Evolutionary conservation across 495 filamentous ascomycete genomes (phyloP).

Genomic region (Penicillium paradoxum): DNA sequence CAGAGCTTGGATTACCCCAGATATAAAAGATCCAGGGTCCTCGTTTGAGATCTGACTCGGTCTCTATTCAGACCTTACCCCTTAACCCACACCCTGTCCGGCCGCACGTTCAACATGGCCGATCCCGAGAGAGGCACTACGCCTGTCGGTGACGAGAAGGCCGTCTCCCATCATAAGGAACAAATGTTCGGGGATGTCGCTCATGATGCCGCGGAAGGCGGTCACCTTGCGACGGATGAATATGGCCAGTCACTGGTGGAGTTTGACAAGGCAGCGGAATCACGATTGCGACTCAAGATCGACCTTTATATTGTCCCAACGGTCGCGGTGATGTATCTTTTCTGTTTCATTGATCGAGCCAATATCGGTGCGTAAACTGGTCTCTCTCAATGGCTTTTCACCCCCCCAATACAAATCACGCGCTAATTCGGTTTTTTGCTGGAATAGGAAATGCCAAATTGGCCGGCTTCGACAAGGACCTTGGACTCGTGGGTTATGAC

Average conservation of each 20-base stretch:
- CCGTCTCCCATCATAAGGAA: conserved; percentile 17
- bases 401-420: too few relatives aligned
- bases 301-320: conserved; percentile 46
- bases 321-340: conserved; percentile 45
- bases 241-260: conserved; percentile 52
- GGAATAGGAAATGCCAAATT: conserved; percentile 33
- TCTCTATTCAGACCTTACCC: background rate
- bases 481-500: conserved; percentile 50
- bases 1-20: background rate
- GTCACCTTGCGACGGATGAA: conserved; percentile 57
- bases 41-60: background rate
- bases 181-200: conserved; percentile 20
- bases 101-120: conserved; percentile 2
- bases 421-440: conserved; percentile 9
- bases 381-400: background rate
- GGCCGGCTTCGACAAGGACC: conserved; percentile 40
- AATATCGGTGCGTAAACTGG: conserved; percentile 50
- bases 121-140: conserved; percentile 2
- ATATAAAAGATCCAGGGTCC: background rate
- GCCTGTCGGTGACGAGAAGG: conserved; percentile 23
- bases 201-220: conserved; percentile 51
- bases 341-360: conserved; percentile 54
- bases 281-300: conserved; percentile 44
- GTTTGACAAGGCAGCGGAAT: conserved; percentile 56
- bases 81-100: too few relatives aligned